Evolutionary conservation across 495 filamentous ascomycete species (phyloP).

Genomic region (Hypoxylon fragiforme): DNA sequence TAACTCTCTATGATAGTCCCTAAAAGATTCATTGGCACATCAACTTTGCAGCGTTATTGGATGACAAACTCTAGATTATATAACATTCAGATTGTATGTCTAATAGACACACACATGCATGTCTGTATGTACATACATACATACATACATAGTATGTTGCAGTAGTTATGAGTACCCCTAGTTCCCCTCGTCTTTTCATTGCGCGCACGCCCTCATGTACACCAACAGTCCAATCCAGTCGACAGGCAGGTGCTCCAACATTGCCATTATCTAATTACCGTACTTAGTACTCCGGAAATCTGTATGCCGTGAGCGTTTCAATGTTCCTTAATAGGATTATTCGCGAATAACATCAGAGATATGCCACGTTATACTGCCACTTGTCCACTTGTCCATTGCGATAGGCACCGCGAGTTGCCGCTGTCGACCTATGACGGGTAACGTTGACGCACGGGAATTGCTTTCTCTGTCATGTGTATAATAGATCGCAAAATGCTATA

Average conservation of each 20-base stretch:
- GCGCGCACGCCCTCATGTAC: constrained; percentile 24
- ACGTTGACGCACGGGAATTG: constrained; percentile 10
- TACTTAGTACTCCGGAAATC: too few relatives aligned
- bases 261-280: constrained; percentile 24
- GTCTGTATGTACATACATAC: too few relatives aligned
- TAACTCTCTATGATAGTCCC: too few relatives aligned
- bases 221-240: neutral
- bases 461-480: neutral
- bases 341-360: constrained; percentile 19
- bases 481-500: constrained; percentile 6
- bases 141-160: too few relatives aligned
- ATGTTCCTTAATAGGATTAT: constrained; percentile 27
- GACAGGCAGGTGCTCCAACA: constrained; percentile 18
- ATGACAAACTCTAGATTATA: too few relatives aligned
- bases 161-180: too few relatives aligned
- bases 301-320: too few relatives aligned
- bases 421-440: constrained; percentile 21
- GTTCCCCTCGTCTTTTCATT: constrained; percentile 16
- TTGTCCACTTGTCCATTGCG: constrained; percentile 32
- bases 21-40: too few relatives aligned
- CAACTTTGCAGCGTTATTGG: too few relatives aligned
- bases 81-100: too few relatives aligned
- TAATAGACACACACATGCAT: too few relatives aligned
- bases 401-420: constrained; percentile 10
- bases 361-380: constrained; percentile 33